phyloP scores from a whole-genome alignment of 2,329 filamentous ascomycete species.

The Calonectria hawksworthii region DNA sequence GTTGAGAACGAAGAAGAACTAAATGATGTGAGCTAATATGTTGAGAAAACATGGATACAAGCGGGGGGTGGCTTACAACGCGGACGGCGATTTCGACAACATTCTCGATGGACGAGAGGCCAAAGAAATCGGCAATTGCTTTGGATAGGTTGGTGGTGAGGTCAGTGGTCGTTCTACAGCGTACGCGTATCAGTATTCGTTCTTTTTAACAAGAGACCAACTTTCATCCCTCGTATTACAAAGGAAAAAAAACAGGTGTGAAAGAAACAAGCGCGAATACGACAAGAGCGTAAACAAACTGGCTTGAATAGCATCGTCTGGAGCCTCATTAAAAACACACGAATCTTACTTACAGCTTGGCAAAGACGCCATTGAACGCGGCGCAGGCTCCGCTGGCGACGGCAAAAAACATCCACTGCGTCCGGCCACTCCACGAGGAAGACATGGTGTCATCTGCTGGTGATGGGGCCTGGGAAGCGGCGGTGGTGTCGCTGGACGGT shows the following conservation, averaged over 20 bases:
- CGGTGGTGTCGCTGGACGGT: not conserved
- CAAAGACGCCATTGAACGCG: slow-evolving; percentile 86
- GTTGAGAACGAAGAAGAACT: slow-evolving; percentile 83
- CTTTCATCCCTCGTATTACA: not conserved
- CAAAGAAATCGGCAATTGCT: slow-evolving; percentile 59
- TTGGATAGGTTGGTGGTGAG: slow-evolving; percentile 65
- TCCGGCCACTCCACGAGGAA: slow-evolving; percentile 49
- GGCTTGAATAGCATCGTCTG: not conserved
- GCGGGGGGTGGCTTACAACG: slow-evolving; percentile 55
- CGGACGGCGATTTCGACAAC: slow-evolving; percentile 65
- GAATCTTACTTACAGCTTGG: slow-evolving; percentile 76
- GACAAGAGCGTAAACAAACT: not conserved
- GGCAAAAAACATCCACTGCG: slow-evolving; percentile 77
- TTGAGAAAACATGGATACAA: not conserved
- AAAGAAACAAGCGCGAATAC: not conserved
- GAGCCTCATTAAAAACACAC: not conserved
- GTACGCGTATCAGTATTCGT: not conserved
- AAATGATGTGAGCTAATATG: slow-evolving; percentile 9
- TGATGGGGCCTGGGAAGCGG: slow-evolving; percentile 10
- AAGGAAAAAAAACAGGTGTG: not conserved
- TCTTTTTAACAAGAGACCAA: not conserved
- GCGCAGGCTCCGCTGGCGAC: slow-evolving; percentile 83
- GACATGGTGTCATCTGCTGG: slow-evolving; percentile 26
- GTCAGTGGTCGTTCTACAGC: slow-evolving; percentile 66
- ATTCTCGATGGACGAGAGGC: slow-evolving; percentile 56